These are phyloP conservation scores for Fennellomyces sp. DNA, from an alignment of 371 early-diverging fungal genomes.

Conservation along the genomic window DNA sequence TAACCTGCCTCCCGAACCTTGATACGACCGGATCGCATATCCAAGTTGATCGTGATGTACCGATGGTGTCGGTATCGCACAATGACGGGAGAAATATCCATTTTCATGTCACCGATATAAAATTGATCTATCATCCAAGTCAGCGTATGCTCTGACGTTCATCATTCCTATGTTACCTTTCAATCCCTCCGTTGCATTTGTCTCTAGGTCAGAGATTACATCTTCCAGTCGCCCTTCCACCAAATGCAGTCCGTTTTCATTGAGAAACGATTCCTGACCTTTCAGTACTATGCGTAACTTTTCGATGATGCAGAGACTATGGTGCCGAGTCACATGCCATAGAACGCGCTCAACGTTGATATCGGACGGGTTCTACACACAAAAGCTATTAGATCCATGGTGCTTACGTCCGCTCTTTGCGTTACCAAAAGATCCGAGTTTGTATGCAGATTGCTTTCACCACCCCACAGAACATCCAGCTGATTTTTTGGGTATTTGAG, in stretches of 20 bases:
- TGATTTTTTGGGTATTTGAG: slow-evolving; percentile 47
- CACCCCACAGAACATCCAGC: slow-evolving; percentile 41
- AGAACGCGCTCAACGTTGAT: slow-evolving; percentile 53
- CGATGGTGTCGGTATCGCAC: slow-evolving; percentile 56
- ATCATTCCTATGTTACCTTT: neutral
- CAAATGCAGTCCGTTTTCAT: slow-evolving; percentile 36
- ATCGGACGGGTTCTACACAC: slow-evolving; percentile 46
- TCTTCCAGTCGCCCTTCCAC: slow-evolving; percentile 17
- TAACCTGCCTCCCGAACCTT: slow-evolving; percentile 56
- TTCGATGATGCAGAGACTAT: slow-evolving; percentile 51
- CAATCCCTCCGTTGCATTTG: neutral
- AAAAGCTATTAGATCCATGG: neutral
- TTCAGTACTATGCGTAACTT: slow-evolving; percentile 45
- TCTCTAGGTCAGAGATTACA: slow-evolving; percentile 4
- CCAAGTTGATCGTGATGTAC: slow-evolving; percentile 57
- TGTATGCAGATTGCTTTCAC: slow-evolving; percentile 27
- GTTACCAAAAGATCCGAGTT: slow-evolving; percentile 34
- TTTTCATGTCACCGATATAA: neutral
- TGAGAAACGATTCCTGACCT: slow-evolving; percentile 32
- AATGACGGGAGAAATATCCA: slow-evolving; percentile 33
- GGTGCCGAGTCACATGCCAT: slow-evolving; percentile 51
- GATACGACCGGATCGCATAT: slow-evolving; percentile 58
- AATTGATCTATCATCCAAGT: no score
- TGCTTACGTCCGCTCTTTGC: neutral
- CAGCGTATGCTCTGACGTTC: no score